Conservation (phyloP, 345 rosid genomes). For the Adansonia digitata region DNA sequence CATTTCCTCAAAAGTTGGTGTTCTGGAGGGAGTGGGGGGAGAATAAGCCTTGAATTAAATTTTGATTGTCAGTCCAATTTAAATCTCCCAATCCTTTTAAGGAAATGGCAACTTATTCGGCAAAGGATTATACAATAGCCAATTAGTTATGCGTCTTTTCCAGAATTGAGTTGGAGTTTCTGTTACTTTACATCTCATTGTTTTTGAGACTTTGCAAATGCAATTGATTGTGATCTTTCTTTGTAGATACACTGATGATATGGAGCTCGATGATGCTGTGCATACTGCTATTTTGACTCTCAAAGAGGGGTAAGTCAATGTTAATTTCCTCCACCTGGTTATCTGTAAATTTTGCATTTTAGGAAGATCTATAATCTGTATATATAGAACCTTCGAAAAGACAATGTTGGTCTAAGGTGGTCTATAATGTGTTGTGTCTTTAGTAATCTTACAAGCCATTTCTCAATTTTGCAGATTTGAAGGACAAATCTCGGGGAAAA, state of each 20-base stretch:
- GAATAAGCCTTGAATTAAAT: neutral
- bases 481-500: constrained; percentile 82
- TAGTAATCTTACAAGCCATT: neutral
- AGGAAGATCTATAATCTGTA: neutral
- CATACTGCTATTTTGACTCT: constrained; percentile 92
- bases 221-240: neutral
- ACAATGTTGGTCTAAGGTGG: neutral
- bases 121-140: neutral
- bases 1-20: too few relatives aligned
- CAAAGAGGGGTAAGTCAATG: constrained; percentile 70
- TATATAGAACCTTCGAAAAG: neutral
- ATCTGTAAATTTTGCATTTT: neutral
- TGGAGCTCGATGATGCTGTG: constrained; percentile 99
- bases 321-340: neutral
- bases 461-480: constrained; percentile 57
- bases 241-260: constrained; percentile 82
- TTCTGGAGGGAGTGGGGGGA: neutral
- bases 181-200: neutral
- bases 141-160: neutral
- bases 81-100: neutral
- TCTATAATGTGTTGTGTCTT: neutral
- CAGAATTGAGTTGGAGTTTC: neutral
- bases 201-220: neutral
- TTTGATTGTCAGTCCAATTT: neutral
- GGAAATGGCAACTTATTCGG: neutral